These are phyloP conservation scores for Cladorrhinum sp. DNA, from an alignment of 2,329 filamentous ascomycete species.

Conservation along the genomic window DNA sequence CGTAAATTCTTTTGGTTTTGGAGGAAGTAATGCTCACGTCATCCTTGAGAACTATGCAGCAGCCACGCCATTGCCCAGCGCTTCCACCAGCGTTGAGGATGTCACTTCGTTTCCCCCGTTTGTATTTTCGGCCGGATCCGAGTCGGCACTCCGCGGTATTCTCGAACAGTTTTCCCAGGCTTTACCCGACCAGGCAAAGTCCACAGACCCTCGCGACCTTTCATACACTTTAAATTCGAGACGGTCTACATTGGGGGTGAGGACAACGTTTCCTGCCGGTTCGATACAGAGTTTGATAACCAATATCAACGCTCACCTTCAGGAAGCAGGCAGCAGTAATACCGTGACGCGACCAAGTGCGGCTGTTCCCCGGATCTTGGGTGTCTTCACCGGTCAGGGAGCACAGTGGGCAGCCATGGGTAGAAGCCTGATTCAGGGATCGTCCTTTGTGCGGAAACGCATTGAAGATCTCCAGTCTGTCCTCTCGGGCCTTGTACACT, in stretches of 20 bases:
- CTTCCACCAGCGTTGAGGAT: constrained; percentile 25
- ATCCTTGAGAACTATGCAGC: constrained; percentile 22
- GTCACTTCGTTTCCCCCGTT: constrained; percentile 12
- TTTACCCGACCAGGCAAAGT: constrained; percentile 1
- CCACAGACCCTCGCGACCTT: constrained; percentile 54
- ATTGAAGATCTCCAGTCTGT: constrained; percentile 1
- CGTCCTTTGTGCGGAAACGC: neutral
- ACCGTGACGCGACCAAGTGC: neutral
- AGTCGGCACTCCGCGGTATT: neutral
- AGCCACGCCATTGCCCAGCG: constrained; percentile 22
- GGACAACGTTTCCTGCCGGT: constrained; percentile 14
- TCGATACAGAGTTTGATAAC: neutral
- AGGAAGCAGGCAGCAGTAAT: neutral
- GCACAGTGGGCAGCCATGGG: constrained; percentile 32
- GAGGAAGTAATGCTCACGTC: constrained; percentile 30
- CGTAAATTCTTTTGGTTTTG: constrained; percentile 47
- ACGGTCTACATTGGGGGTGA: constrained; percentile 15
- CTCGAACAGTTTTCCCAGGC: neutral
- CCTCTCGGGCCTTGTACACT: constrained; percentile 1
- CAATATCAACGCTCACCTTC: neutral
- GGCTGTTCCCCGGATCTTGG: constrained; percentile 8
- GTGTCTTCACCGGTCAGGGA: constrained; percentile 32
- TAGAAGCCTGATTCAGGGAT: constrained; percentile 18
- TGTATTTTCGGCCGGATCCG: constrained; percentile 13
- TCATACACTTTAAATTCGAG: constrained; percentile 30